A percentile compares a stretch with the other conserved stretches of the same genome.
phyloP scores from a whole-genome alignment of 345 rosid species.

The Sisymbrium irio region DNA sequence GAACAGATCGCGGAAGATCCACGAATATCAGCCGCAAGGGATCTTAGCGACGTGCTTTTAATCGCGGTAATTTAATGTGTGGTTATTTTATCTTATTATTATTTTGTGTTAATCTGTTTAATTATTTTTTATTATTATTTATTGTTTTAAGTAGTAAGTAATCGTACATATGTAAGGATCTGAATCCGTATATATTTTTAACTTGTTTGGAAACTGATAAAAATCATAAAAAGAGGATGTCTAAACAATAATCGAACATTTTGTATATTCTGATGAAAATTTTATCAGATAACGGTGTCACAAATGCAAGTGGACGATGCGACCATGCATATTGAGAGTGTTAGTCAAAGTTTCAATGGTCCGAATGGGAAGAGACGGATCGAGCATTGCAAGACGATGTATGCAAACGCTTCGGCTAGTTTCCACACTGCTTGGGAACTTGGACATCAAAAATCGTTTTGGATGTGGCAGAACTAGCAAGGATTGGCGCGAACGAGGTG shows the following conservation, averaged over 20 bases:
- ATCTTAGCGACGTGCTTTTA: not conserved
- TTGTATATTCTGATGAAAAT: no score
- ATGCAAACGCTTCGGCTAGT: not conserved
- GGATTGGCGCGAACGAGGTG: not conserved
- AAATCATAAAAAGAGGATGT: no score
- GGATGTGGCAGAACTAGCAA: not conserved
- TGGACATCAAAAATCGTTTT: not conserved
- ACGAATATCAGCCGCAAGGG: not conserved
- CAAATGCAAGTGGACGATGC: slow-evolving; percentile 5
- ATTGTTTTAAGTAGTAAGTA: no score
- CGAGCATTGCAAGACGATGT: not conserved
- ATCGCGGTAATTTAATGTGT: not conserved
- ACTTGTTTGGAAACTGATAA: no score
- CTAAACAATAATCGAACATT: no score
- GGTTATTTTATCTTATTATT: no score
- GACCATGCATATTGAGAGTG: not conserved
- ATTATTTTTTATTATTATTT: no score
- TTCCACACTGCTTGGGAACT: slow-evolving; percentile 11
- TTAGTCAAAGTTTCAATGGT: not conserved
- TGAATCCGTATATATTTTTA: no score
- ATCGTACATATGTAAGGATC: no score
- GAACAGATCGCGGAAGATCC: not conserved
- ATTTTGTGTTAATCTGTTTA: no score
- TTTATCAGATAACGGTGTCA: not conserved
- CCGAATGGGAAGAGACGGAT: slow-evolving; percentile 16